Conservation (phyloP, 1,284 basidiomycete genomes). For the Phellinidium pouzarii region DNA sequence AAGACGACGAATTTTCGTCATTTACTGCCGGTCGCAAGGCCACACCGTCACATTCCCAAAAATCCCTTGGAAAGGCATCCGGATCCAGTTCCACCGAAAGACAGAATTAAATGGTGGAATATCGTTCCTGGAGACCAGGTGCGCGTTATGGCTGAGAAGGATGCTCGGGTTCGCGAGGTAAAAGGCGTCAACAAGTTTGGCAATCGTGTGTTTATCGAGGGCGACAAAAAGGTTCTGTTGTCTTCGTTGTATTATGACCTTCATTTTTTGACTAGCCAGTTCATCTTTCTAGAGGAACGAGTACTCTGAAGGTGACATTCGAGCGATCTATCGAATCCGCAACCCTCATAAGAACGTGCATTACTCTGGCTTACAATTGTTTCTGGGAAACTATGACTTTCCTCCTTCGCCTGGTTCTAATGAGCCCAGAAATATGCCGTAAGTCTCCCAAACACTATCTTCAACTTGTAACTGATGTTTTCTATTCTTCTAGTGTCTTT, state of each 20-base stretch:
- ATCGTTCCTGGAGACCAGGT: conserved; percentile 78
- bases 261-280: not conserved
- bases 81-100: conserved; percentile 52
- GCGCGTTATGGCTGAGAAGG: conserved; percentile 57
- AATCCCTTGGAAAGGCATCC: conserved; percentile 3
- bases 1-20: conserved; percentile 18
- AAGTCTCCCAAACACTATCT: conserved; percentile 24
- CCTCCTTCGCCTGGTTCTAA: conserved; percentile 38
- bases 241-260: not conserved
- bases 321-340: conserved; percentile 10
- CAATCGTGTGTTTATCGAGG: conserved; percentile 66
- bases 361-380: conserved; percentile 73
- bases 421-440: conserved; percentile 40
- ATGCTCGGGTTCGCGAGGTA: conserved; percentile 57
- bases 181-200: conserved; percentile 62
- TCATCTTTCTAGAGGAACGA: conserved; percentile 5
- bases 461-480: not conserved
- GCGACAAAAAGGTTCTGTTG: conserved; percentile 25
- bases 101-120: conserved; percentile 80
- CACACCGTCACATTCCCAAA: not conserved
- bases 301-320: conserved; percentile 5
- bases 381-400: conserved; percentile 58
- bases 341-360: conserved; percentile 45
- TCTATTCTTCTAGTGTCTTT: conserved; percentile 49
- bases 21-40: conserved; percentile 13